Base-by-base conservation (phyloP, 176 grass and related monocot genomes). In the Alopecurus myosuroides region DNA sequence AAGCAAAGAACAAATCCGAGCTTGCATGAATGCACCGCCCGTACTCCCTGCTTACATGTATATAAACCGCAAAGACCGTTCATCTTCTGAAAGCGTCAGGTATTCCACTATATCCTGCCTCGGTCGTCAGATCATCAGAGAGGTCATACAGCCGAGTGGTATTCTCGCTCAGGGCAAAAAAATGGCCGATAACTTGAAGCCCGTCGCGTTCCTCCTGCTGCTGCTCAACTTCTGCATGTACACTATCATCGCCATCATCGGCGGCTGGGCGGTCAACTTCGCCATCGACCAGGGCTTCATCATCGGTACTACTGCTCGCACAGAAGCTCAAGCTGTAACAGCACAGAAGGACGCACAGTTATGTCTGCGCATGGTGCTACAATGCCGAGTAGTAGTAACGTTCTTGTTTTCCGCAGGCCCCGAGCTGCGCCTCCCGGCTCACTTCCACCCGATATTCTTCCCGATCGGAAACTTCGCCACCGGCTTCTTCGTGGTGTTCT, bases 381-480 rank as follows among this genome's bases (percentile, higher is more conserved):
- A n/a, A n/a, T 34, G 28, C 14, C 9, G n/a, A n/a, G n/a, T n/a
- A n/a, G n/a, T 12, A 49, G 9, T 26, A 9, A 0, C 66, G 22
- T 8, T 2, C 1, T 10, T 36, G 14, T 53, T 81, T 64, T 15
- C 33, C 33, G 52, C 72, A 95, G 93, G 86, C 7, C 91, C 91
- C 20, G 91, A 87, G 28, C 77, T 98, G 45, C 35, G 23, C 52
- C 89, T 98, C 41, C 93, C 93, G 13, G 93, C 96, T 19, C 91
- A 98, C 55, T 98, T 95, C 86, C 87, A 89, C 57, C 93, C 96
- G 0, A 81, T 98, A 0, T 98, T 94, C 88, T 94, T 94, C 55
- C 93, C 93, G 6, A 98, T 98, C n/a, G 96, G 93, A 2, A 98
- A 98, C 81, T 94, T 88, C 3, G 93, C 93, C 37, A 95, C 93